Percentiles rank a stretch among this genome's conserved stretches.
phyloP scores from a whole-genome alignment of 2,329 filamentous ascomycete species.

The Diplocarpon mali region DNA sequence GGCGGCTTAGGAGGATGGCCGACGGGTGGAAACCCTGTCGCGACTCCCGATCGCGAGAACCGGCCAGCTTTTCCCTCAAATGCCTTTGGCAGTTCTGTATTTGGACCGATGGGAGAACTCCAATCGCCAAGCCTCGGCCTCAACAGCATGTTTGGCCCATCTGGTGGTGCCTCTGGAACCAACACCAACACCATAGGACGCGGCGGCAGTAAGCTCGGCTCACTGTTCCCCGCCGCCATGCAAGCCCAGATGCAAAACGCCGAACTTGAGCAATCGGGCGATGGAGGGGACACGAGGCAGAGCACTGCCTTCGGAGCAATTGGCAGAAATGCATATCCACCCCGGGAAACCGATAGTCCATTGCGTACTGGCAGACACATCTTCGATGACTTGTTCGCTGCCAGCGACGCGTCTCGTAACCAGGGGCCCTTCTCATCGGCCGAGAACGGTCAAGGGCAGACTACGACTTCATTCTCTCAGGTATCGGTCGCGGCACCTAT shows the following conservation, averaged over 20 bases:
- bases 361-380: conserved; percentile 42
- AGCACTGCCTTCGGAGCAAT: conserved; percentile 55
- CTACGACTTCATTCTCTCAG: conserved; percentile 19
- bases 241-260: conserved; percentile 78
- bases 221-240: conserved; percentile 79
- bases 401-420: conserved; percentile 15
- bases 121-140: conserved; percentile 64
- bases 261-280: conserved; percentile 49
- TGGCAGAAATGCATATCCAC: conserved; percentile 48
- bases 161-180: conserved; percentile 39
- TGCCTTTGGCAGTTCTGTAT: conserved; percentile 69
- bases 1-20: conserved; percentile 27
- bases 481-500: conserved; percentile 19
- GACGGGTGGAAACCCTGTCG: conserved; percentile 48
- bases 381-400: conserved; percentile 38
- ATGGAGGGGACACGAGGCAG: conserved; percentile 48
- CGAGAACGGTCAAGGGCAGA: conserved; percentile 18
- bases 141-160: conserved; percentile 57
- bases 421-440: conserved; percentile 22
- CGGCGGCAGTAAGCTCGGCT: conserved; percentile 74
- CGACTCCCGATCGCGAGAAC: conserved; percentile 54
- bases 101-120: conserved; percentile 65
- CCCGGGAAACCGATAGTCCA: conserved; percentile 49
- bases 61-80: conserved; percentile 39
- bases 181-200: conserved; percentile 61